Evolutionary conservation across 768 basidiomycete species (phyloP).

Genomic region (Cubamyces lactineus): DNA sequence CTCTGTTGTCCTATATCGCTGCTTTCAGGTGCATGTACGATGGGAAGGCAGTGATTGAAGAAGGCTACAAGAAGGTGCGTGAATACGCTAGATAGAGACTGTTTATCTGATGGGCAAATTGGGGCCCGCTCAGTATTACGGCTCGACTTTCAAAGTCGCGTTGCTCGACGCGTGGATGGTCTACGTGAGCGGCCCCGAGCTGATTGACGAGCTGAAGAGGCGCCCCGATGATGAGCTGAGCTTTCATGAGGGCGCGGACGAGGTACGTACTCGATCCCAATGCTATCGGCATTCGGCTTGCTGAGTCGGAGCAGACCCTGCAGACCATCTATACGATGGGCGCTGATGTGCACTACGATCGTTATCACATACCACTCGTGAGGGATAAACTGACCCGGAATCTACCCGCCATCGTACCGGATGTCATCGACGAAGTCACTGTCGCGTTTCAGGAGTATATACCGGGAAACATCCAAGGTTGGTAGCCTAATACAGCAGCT

Average conservation of each 20-base stretch:
- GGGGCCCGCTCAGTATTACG: constrained; percentile 11
- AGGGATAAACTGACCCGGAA: constrained; percentile 33
- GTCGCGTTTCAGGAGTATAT: constrained; percentile 36
- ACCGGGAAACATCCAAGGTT: constrained; percentile 21
- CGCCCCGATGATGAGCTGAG: constrained; percentile 50
- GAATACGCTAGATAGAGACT: not conserved
- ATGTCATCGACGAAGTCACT: constrained; percentile 31
- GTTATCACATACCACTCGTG: constrained; percentile 32
- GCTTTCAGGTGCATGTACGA: constrained; percentile 34
- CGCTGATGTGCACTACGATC: constrained; percentile 15
- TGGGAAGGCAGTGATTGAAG: constrained; percentile 12
- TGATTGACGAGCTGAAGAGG: constrained; percentile 54
- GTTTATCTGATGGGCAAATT: too few relatives aligned
- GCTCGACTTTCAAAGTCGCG: constrained; percentile 46
- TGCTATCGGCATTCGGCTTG: too few relatives aligned
- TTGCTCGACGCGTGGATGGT: constrained; percentile 49
- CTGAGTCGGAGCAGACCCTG: constrained; percentile 25
- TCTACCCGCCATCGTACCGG: constrained; percentile 26
- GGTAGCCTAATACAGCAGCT: not conserved
- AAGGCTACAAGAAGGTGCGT: constrained; percentile 28
- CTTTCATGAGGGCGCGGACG: constrained; percentile 41
- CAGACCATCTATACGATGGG: constrained; percentile 40
- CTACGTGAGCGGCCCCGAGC: constrained; percentile 44
- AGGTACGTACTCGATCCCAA: constrained; percentile 35
- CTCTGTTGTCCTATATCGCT: constrained; percentile 38